These are phyloP conservation scores for Tylopilus vinaceipallidus DNA, from an alignment of 768 basidiomycete genomes.

Conservation along the genomic window DNA sequence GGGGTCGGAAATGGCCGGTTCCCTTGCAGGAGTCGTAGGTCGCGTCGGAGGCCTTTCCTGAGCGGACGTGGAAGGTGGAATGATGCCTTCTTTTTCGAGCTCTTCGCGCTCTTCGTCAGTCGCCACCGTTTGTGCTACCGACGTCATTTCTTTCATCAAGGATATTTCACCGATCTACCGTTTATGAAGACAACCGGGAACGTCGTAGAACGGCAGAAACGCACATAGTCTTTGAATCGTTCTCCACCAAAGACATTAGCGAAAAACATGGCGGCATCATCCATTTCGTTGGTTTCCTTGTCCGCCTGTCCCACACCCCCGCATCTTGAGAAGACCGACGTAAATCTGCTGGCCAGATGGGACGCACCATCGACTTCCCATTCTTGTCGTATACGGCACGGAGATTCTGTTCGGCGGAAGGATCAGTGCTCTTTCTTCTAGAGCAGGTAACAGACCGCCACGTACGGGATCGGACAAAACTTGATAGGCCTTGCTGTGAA, in stretches of 20 bases:
- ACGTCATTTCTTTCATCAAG: conserved; percentile 91
- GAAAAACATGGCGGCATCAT: conserved; percentile 94
- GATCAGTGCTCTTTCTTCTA: conserved; percentile 2
- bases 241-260: conserved; percentile 96
- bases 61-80: conserved; percentile 19
- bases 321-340: conserved; percentile 2
- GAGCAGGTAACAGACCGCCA: conserved; percentile 14
- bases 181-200: neutral
- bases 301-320: conserved; percentile 46
- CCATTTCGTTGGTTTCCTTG: conserved; percentile 80
- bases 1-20: conserved; percentile 8
- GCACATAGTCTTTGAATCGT: conserved; percentile 82
- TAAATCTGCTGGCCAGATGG: conserved; percentile 6
- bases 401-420: conserved; percentile 53
- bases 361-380: conserved; percentile 80
- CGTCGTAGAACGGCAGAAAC: conserved; percentile 29
- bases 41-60: conserved; percentile 15
- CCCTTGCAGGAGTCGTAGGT: conserved; percentile 16
- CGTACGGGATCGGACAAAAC: conserved; percentile 81
- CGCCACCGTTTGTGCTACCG: conserved; percentile 83
- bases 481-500: conserved; percentile 87
- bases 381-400: conserved; percentile 93
- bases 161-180: conserved; percentile 93
- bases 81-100: conserved; percentile 67
- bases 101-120: conserved; percentile 91